phyloP scores from a whole-genome alignment of 495 filamentous ascomycete genomes.

The Pyrenula aspistea region DNA sequence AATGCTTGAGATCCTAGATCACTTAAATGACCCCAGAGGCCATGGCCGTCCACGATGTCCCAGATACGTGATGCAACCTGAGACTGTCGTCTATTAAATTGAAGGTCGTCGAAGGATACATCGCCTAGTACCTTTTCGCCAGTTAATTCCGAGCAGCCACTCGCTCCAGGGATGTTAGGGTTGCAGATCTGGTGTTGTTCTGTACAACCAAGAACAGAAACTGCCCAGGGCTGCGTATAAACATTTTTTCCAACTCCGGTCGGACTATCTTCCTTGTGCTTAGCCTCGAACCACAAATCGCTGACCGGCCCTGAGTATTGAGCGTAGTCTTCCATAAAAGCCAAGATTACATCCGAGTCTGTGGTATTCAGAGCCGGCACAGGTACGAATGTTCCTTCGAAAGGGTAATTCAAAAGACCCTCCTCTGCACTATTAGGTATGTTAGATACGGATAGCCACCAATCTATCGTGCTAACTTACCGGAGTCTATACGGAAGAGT shows the following conservation, averaged over 20 bases:
- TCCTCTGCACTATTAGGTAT: not conserved
- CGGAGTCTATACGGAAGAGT: too few species aligned
- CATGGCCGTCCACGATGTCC: constrained; percentile 1
- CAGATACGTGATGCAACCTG: not conserved
- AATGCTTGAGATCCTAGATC: constrained; percentile 1
- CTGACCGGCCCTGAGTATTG: constrained; percentile 1
- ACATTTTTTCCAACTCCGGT: not conserved
- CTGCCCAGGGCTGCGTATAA: not conserved
- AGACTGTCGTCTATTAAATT: not conserved
- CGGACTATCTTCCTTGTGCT: not conserved
- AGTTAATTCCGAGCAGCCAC: not conserved
- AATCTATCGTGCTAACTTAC: too few species aligned
- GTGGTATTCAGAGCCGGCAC: constrained; percentile 2
- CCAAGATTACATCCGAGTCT: constrained; percentile 6
- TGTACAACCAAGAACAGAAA: constrained; percentile 3
- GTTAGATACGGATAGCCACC: too few species aligned
- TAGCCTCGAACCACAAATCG: not conserved
- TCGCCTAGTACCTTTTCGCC: not conserved
- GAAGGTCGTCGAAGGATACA: not conserved
- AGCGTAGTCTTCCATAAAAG: constrained; percentile 4
- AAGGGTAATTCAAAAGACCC: not conserved
- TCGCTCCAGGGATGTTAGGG: not conserved
- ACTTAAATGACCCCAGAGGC: constrained; percentile 1
- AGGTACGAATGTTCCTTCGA: not conserved
- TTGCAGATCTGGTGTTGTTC: constrained; percentile 12